These are phyloP conservation scores for Xylariaceae sp. DNA, from an alignment of 2,329 filamentous ascomycete species.

Conservation along the genomic window DNA sequence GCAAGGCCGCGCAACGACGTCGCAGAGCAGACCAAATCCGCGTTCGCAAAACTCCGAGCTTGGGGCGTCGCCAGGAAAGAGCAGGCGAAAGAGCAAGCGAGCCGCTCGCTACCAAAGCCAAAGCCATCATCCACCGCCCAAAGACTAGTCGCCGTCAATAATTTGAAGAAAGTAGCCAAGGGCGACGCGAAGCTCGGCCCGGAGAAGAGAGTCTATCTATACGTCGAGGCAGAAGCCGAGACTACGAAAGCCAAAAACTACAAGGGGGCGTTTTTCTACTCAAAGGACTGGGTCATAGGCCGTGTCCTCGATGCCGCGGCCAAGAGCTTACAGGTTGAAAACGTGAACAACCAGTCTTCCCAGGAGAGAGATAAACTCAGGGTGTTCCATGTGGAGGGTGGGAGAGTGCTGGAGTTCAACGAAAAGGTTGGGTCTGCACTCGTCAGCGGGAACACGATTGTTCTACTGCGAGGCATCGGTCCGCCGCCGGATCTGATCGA, in stretches of 20 bases:
- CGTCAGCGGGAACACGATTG: conserved; percentile 82
- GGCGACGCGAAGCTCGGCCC: conserved; percentile 76
- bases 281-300: conserved; percentile 84
- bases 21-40: conserved; percentile 64
- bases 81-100: too few relatives aligned
- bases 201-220: conserved; percentile 86
- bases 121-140: conserved; percentile 61
- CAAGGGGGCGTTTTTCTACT: conserved; percentile 76
- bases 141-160: conserved; percentile 66
- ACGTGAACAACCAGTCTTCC: conserved; percentile 74
- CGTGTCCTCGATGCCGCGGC: conserved; percentile 76
- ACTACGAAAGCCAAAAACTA: conserved; percentile 81
- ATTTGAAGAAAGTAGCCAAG: conserved; percentile 81
- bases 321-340: conserved; percentile 71
- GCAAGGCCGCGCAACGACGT: conserved; percentile 42
- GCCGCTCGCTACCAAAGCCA: conserved; percentile 55
- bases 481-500: conserved; percentile 72
- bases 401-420: conserved; percentile 77
- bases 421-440: conserved; percentile 76
- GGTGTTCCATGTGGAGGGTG: conserved; percentile 90
- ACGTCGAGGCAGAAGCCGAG: conserved; percentile 85
- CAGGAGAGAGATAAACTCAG: conserved; percentile 76
- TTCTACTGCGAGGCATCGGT: conserved; percentile 80
- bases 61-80: conserved; percentile 77
- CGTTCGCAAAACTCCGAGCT: conserved; percentile 70